Conservation (phyloP, 257 asterid genomes). For the Penstemon eatonii region DNA sequence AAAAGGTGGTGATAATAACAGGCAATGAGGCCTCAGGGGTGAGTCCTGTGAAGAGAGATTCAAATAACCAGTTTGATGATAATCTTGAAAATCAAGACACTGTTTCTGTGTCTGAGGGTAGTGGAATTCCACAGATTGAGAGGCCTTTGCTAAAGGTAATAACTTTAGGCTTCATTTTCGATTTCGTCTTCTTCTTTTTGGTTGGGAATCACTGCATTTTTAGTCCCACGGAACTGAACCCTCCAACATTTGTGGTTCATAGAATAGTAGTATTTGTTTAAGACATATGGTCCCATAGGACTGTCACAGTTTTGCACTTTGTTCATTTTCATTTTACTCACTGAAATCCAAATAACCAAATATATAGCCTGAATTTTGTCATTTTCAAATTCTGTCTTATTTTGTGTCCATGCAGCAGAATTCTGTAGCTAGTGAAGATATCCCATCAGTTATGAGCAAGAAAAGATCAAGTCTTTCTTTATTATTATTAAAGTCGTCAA, state of each 20-base stretch:
- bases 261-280: no score
- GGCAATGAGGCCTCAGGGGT: constrained; percentile 32
- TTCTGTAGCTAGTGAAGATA: constrained; percentile 41
- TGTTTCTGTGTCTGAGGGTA: constrained; percentile 53
- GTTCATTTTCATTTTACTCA: neutral
- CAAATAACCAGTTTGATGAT: constrained; percentile 31
- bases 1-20: constrained; percentile 1
- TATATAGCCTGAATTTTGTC: neutral
- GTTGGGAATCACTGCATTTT: neutral
- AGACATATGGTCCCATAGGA: no score
- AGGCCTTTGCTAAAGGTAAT: constrained; percentile 75
- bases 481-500: constrained; percentile 49
- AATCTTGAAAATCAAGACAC: constrained; percentile 34
- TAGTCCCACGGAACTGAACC: neutral
- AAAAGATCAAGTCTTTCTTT: constrained; percentile 51
- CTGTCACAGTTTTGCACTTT: neutral
- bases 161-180: neutral
- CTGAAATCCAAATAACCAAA: no score
- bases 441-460: constrained; percentile 54
- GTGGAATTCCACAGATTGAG: constrained; percentile 60
- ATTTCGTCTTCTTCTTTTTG: neutral
- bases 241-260: no score
- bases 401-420: constrained; percentile 37
- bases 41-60: constrained; percentile 25
- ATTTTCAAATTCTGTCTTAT: neutral